Evolutionary conservation across 192 early-diverging fungal genomes (phyloP).

Genomic region (Cetraspora pellucida): DNA sequence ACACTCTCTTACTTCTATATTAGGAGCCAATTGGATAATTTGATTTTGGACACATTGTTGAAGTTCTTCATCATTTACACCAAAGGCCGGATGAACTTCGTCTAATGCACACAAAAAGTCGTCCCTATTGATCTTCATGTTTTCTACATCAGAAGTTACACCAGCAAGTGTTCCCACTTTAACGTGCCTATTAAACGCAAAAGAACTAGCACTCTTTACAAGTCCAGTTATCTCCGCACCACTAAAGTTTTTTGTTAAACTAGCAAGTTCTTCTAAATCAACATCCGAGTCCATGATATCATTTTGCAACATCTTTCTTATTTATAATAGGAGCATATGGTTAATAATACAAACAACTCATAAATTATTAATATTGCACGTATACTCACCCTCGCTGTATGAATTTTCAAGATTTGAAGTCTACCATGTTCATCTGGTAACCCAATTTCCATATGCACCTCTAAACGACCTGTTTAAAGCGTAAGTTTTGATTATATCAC

Average conservation of each 20-base stretch:
- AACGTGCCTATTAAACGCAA: slow-evolving; percentile 95
- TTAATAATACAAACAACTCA: not conserved
- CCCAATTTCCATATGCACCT: slow-evolving; percentile 96
- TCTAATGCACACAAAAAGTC: slow-evolving; percentile 91
- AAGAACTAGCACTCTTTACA: slow-evolving; percentile 90
- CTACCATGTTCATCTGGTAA: slow-evolving; percentile 92
- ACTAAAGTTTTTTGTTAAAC: slow-evolving; percentile 92
- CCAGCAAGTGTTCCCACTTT: slow-evolving; percentile 86
- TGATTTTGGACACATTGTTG: slow-evolving; percentile 81
- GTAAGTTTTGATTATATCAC: not conserved
- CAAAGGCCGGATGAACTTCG: slow-evolving; percentile 93
- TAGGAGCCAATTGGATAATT: slow-evolving; percentile 75
- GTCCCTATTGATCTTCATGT: slow-evolving; percentile 81
- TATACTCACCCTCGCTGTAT: slow-evolving; percentile 73
- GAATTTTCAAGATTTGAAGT: slow-evolving; percentile 94
- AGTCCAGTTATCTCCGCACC: slow-evolving; percentile 97
- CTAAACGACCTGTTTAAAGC: slow-evolving; percentile 66
- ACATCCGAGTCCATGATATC: slow-evolving; percentile 82
- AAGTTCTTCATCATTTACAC: slow-evolving; percentile 89
- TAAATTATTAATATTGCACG: not conserved
- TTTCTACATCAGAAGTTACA: slow-evolving; percentile 81
- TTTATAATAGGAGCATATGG: not conserved
- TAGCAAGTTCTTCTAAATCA: slow-evolving; percentile 79
- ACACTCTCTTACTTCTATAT: slow-evolving; percentile 40
- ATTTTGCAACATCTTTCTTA: slow-evolving; percentile 72